Evolutionary conservation across 768 basidiomycete species (phyloP).

Genomic region (Termitomyces sp.): DNA sequence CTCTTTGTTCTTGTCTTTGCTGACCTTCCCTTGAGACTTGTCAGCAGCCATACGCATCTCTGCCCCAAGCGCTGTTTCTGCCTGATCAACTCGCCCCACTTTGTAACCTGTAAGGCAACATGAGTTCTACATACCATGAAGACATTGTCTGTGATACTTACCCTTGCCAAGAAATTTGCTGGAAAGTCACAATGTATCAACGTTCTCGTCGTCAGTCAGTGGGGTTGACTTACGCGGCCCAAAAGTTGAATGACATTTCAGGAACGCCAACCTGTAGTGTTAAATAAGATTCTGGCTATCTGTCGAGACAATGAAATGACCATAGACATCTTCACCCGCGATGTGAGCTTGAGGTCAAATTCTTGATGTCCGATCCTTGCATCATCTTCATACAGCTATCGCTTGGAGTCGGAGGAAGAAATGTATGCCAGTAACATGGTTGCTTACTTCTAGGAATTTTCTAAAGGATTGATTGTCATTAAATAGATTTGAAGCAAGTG

Average conservation of each 20-base stretch:
- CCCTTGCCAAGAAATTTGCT: constrained; percentile 85
- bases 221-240: constrained; percentile 65
- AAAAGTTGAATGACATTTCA: constrained; percentile 88
- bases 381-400: constrained; percentile 90
- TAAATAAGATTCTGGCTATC: not conserved
- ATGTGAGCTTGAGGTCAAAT: constrained; percentile 90
- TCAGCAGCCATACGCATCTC: constrained; percentile 88
- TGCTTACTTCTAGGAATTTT: constrained; percentile 71
- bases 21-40: constrained; percentile 50
- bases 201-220: not conserved
- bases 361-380: constrained; percentile 89
- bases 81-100: constrained; percentile 94
- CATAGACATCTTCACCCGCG: constrained; percentile 99
- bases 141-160: constrained; percentile 12
- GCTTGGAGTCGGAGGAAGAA: not conserved
- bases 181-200: not conserved
- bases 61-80: constrained; percentile 93
- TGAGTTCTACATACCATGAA: not conserved
- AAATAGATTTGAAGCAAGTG: not conserved
- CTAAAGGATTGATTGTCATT: constrained; percentile 24
- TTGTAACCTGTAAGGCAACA: constrained; percentile 59
- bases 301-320: constrained; percentile 30
- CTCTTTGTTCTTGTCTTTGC: constrained; percentile 60
- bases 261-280: constrained; percentile 81
- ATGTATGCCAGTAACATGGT: not conserved